These are phyloP conservation scores for Marvania coccoides DNA, from an alignment of 139 green algal species.

Conservation along the genomic window DNA sequence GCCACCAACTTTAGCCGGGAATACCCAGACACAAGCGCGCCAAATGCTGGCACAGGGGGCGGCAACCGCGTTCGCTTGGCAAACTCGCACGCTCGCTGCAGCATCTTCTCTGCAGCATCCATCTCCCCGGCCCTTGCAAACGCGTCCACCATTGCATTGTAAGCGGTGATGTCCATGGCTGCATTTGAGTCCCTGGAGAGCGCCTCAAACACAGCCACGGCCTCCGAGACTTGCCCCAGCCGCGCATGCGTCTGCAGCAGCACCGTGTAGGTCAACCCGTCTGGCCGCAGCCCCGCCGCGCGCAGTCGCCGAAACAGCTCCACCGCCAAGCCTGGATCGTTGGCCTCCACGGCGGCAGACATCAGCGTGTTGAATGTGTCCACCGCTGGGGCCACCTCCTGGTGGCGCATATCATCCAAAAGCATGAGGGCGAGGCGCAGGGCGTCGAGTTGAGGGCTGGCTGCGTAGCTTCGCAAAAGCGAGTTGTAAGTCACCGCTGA, in stretches of 20 bases:
- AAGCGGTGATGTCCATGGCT: slow-evolving; percentile 30
- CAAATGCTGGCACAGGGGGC: slow-evolving; percentile 30
- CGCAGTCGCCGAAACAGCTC: slow-evolving; percentile 9
- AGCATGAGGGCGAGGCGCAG: not conserved
- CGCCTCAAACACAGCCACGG: slow-evolving; percentile 30
- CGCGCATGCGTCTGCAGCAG: slow-evolving; percentile 13
- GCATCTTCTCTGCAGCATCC: slow-evolving; percentile 37
- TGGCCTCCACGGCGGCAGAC: slow-evolving; percentile 20
- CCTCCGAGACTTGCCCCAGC: slow-evolving; percentile 9
- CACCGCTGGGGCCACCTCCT: not conserved
- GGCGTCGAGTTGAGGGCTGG: slow-evolving; percentile 13
- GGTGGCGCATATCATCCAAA: slow-evolving; percentile 8
- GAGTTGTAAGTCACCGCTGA: slow-evolving; percentile 75
- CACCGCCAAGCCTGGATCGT: slow-evolving; percentile 20
- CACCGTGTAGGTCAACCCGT: slow-evolving; percentile 31
- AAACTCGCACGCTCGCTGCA: slow-evolving; percentile 8
- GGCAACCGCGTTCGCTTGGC: slow-evolving; percentile 12
- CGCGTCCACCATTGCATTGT: slow-evolving; percentile 41
- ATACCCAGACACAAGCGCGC: slow-evolving; percentile 41
- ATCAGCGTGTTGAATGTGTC: slow-evolving; percentile 44
- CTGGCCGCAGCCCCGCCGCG: not conserved
- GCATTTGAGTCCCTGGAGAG: slow-evolving; percentile 24
- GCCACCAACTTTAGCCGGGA: slow-evolving; percentile 13
- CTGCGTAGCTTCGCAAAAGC: slow-evolving; percentile 74
- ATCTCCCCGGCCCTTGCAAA: slow-evolving; percentile 38